phyloP scores from a whole-genome alignment of 1,139 yeast genomes.

The Sporopachydermia cereana region DNA sequence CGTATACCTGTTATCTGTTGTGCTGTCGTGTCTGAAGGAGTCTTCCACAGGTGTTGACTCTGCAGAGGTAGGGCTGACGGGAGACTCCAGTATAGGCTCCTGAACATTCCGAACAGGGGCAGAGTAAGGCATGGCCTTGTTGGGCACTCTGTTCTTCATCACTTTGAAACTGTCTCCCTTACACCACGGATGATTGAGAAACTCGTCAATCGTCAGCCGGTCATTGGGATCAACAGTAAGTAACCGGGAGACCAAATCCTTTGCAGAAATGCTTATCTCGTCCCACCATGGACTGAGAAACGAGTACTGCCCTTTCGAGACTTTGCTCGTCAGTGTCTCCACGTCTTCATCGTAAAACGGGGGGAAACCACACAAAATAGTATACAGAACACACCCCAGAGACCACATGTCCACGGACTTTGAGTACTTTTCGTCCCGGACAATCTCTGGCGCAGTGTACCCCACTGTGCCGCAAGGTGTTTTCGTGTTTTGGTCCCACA shows the following conservation, averaged over 20 bases:
- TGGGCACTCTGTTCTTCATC: not conserved
- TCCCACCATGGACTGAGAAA: conserved; percentile 85
- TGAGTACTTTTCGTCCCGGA: conserved; percentile 56
- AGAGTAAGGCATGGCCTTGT: not conserved
- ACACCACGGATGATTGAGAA: conserved; percentile 62
- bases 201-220: conserved; percentile 57
- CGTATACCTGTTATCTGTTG: not conserved
- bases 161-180: not conserved
- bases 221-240: conserved; percentile 58
- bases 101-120: not conserved
- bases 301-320: conserved; percentile 55
- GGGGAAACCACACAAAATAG: conserved; percentile 73
- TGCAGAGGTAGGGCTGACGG: not conserved
- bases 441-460: conserved; percentile 77
- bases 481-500: conserved; percentile 40
- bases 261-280: conserved; percentile 59
- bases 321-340: conserved; percentile 52
- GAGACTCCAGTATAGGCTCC: not conserved
- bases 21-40: not conserved
- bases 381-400: conserved; percentile 68
- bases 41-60: not conserved
- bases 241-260: conserved; percentile 50
- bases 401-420: conserved; percentile 83
- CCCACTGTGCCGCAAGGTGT: conserved; percentile 70
- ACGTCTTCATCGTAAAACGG: conserved; percentile 74